Base-by-base conservation (phyloP, 73 alveolate genomes). In the Diophrys appendiculata region DNA sequence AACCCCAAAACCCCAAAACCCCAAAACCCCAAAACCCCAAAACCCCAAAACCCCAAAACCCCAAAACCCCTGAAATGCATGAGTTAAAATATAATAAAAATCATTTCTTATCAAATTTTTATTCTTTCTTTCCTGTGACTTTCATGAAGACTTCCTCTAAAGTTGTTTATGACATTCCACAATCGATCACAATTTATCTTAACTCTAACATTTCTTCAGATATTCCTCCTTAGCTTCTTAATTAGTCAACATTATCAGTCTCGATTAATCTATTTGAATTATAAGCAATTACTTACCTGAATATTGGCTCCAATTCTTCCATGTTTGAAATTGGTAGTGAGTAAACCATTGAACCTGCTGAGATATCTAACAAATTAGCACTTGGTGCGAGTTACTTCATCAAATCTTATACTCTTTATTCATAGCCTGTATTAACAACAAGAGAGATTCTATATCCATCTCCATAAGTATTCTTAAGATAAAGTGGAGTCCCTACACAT, bases 401-500 rank as follows among this genome's bases (percentile, higher is more conserved):
- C 3, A 87, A 76, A 29, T 77, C 86, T 18, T 28, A 25, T 31
- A 78, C 78, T 65, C 88, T 67, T 52, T 81, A 90, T 11, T 69
- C 92, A 3, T 56, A 35, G 24, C 70, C 76, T 68, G 69, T 35
- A 28, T 78, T 34, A 84, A 77, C 27, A 0, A 84, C 88, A 11
- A 91, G 55, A 34, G 81, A 74, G 31, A 93, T 82, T 73, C 98
- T 74, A 76, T 93, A 93, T 24, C 96, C 95, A 77, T 93, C 97
- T 64, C 97, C 95, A 78, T 76, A 92, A 56, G 82, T 87, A 71
- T 95, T 97, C 87, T 97, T 97, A 52, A 97, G 84, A 78, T 89
- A 95, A 23, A 97, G 91, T 54, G 99, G 94, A 32, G 99, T 97
- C 0, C 99, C 99, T 22, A 96, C 90, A 69, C 99, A 97, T 32